phyloP scores from a whole-genome alignment of 768 basidiomycete species.

The Epithele typhae region DNA sequence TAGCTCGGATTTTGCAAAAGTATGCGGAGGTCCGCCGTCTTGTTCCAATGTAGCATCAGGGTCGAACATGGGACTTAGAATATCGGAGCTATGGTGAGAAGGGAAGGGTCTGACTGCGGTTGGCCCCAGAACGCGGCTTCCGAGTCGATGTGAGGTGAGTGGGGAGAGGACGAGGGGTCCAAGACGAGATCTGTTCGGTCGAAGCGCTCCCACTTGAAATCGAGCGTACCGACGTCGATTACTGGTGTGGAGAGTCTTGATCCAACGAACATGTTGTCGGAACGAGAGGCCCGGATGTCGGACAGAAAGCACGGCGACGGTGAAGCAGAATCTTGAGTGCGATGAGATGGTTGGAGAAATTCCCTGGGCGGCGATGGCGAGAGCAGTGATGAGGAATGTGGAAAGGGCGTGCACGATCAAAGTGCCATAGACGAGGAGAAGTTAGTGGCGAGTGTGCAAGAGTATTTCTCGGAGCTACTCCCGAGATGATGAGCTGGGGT shows the following conservation, averaged over 20 bases:
- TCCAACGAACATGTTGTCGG: constrained; percentile 7
- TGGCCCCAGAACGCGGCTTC: constrained; percentile 10
- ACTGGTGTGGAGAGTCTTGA: too few relatives aligned
- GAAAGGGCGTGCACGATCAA: too few relatives aligned
- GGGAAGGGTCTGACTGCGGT: neutral
- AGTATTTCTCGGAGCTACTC: too few relatives aligned
- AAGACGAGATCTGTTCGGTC: constrained; percentile 10
- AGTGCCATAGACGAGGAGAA: too few relatives aligned
- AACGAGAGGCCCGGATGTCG: neutral
- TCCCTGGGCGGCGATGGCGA: too few relatives aligned
- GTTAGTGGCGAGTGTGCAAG: too few relatives aligned
- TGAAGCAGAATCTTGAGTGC: too few relatives aligned
- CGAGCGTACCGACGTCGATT: constrained; percentile 33
- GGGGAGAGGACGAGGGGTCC: neutral
- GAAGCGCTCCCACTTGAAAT: constrained; percentile 58
- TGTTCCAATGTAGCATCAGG: neutral
- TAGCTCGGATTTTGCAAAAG: neutral
- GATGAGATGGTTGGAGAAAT: too few relatives aligned
- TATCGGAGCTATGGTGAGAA: too few relatives aligned
- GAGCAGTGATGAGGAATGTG: neutral
- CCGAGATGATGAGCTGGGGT: neutral
- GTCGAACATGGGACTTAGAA: neutral
- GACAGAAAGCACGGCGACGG: neutral
- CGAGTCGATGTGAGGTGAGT: neutral
- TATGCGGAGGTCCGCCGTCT: neutral